Evolutionary conservation across 805 yeast species (phyloP).

Genomic region (Jamesozyma hellenica): DNA sequence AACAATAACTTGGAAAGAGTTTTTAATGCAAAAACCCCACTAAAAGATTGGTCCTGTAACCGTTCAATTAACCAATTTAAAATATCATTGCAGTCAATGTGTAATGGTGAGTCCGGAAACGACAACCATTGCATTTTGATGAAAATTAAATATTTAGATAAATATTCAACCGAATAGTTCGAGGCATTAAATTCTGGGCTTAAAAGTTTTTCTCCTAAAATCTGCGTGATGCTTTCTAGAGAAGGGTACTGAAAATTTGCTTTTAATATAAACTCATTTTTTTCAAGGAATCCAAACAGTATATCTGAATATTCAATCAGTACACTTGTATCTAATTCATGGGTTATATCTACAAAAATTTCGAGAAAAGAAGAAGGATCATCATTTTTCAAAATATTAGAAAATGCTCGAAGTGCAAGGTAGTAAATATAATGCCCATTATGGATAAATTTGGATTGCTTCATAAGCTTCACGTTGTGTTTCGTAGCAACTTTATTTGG

Average conservation of each 20-base stretch:
- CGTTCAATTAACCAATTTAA: slow-evolving; percentile 36
- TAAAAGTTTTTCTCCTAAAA: slow-evolving; percentile 18
- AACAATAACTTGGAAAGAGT: slow-evolving; percentile 30
- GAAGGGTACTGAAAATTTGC: not conserved
- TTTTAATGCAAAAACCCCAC: slow-evolving; percentile 29
- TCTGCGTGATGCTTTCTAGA: slow-evolving; percentile 12
- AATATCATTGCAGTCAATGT: slow-evolving; percentile 40
- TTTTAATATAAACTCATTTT: not conserved
- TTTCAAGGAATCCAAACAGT: slow-evolving; percentile 2
- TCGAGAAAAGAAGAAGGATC: not conserved
- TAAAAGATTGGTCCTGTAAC: slow-evolving; percentile 33
- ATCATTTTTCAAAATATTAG: not conserved
- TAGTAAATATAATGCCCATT: not conserved
- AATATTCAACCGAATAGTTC: slow-evolving; percentile 8
- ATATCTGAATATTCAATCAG: slow-evolving; percentile 4
- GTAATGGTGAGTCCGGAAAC: slow-evolving; percentile 17
- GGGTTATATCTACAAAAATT: not conserved
- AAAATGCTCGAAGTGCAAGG: not conserved
- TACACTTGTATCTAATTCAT: not conserved
- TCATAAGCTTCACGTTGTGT: no score
- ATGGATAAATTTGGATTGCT: not conserved
- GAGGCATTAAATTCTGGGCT: slow-evolving; percentile 16
- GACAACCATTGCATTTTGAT: slow-evolving; percentile 22
- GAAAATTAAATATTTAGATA: slow-evolving; percentile 13
- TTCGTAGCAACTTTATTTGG: not conserved